These are phyloP conservation scores for Cytospora piceae DNA, from an alignment of 2,329 filamentous ascomycete species.

Conservation along the genomic window DNA sequence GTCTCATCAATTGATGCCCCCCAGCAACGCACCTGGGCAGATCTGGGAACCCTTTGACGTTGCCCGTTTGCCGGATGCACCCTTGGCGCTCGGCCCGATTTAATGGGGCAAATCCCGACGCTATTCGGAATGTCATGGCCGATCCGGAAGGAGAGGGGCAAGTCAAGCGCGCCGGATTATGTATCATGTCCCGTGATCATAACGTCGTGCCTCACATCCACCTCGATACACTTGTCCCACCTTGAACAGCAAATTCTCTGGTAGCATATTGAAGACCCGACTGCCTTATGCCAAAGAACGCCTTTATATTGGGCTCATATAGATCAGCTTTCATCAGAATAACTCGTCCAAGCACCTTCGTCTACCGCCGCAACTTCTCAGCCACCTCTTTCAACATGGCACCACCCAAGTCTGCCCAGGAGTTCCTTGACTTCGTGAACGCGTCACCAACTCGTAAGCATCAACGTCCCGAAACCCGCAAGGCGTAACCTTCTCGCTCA, in stretches of 20 bases:
- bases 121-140: not conserved
- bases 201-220: not conserved
- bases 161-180: not conserved
- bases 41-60: not conserved
- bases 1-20: not conserved
- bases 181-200: not conserved
- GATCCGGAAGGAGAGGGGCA: slow-evolving; percentile 4
- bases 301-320: slow-evolving; percentile 10
- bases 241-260: not conserved
- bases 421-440: slow-evolving; percentile 25
- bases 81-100: not conserved
- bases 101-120: not conserved
- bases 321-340: slow-evolving; percentile 3
- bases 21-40: not conserved
- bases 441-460: slow-evolving; percentile 32
- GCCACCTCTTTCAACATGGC: slow-evolving; percentile 32
- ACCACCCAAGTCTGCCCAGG: slow-evolving; percentile 18
- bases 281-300: slow-evolving; percentile 22
- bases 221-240: not conserved
- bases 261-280: not conserved
- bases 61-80: not conserved
- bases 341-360: not conserved
- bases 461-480: not conserved
- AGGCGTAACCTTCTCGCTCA: not conserved
- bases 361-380: slow-evolving; percentile 21